These are phyloP conservation scores for Suhomyces sp. DNA, from an alignment of 805 yeast species.

Conservation along the genomic window DNA sequence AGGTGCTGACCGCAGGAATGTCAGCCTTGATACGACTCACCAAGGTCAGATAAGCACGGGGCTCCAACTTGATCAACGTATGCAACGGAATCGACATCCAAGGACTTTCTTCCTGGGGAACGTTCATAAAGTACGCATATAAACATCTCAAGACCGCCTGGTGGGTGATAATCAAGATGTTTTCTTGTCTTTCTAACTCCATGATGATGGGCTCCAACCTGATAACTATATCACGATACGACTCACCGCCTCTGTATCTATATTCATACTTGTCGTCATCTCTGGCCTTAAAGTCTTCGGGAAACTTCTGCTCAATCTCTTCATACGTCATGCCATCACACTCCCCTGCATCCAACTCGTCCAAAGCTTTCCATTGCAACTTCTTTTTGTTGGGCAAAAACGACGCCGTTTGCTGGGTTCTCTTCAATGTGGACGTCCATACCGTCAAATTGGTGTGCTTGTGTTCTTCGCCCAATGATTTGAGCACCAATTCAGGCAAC, in stretches of 20 bases:
- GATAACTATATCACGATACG: constrained; percentile 91
- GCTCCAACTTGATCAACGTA: constrained; percentile 89
- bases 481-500: constrained; percentile 70
- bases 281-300: constrained; percentile 93
- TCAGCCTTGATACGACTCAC: constrained; percentile 92
- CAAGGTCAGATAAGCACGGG: constrained; percentile 87
- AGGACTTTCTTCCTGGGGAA: constrained; percentile 95
- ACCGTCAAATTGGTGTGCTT: constrained; percentile 62
- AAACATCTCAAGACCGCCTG: constrained; percentile 96
- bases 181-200: constrained; percentile 97
- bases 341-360: constrained; percentile 95
- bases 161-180: constrained; percentile 92
- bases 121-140: constrained; percentile 97
- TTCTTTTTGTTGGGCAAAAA: constrained; percentile 71
- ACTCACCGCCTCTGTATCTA: constrained; percentile 95
- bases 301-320: constrained; percentile 78
- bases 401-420: constrained; percentile 93
- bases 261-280: constrained; percentile 95
- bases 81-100: constrained; percentile 99
- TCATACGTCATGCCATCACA: constrained; percentile 96
- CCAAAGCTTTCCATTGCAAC: constrained; percentile 93
- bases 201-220: constrained; percentile 95
- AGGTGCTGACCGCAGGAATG: constrained; percentile 96
- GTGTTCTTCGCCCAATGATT: constrained; percentile 60
- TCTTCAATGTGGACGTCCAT: constrained; percentile 89